phyloP scores from a whole-genome alignment of 495 filamentous ascomycete species.

The Aspergillus cristatus region DNA sequence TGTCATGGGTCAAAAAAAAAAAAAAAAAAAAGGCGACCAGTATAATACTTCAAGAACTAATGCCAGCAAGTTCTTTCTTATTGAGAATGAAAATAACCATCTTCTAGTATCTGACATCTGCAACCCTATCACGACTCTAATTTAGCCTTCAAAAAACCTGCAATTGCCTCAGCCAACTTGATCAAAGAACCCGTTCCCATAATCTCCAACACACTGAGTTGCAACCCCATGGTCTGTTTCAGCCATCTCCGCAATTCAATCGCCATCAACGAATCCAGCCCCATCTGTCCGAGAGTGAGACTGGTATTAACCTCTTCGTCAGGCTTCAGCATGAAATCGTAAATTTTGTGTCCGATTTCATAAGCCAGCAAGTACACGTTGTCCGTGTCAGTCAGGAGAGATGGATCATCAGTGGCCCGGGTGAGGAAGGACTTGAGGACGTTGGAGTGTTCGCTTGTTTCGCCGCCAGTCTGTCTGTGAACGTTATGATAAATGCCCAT shows the following conservation, averaged over 20 bases:
- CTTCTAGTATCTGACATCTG: too few relatives aligned
- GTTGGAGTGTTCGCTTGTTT: not conserved
- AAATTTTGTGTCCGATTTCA: slow-evolving; percentile 35
- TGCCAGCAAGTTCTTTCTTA: too few relatives aligned
- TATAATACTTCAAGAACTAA: too few relatives aligned
- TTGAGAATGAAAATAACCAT: too few relatives aligned
- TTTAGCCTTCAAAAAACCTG: not conserved
- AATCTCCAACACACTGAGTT: slow-evolving; percentile 29
- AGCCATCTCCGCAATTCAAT: slow-evolving; percentile 39
- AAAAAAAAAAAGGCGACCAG: too few relatives aligned
- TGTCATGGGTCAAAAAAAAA: too few relatives aligned
- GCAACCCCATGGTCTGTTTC: slow-evolving; percentile 17
- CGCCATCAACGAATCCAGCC: slow-evolving; percentile 36
- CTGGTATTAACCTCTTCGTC: slow-evolving; percentile 24
- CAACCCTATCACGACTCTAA: too few relatives aligned
- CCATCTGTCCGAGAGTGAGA: slow-evolving; percentile 24
- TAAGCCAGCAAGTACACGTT: slow-evolving; percentile 28
- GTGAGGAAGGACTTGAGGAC: slow-evolving; percentile 9
- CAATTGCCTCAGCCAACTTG: not conserved
- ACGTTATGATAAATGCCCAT: slow-evolving; percentile 20
- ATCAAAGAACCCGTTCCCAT: not conserved
- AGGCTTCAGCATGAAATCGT: slow-evolving; percentile 18
- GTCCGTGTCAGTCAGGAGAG: slow-evolving; percentile 1
- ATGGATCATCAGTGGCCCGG: slow-evolving; percentile 2
- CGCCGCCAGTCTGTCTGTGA: not conserved